Evolutionary conservation across 148 eudicot species (phyloP), one percentile per base, ranked within the genome.

Genomic region (Vaccinium vitisidaea): DNA sequence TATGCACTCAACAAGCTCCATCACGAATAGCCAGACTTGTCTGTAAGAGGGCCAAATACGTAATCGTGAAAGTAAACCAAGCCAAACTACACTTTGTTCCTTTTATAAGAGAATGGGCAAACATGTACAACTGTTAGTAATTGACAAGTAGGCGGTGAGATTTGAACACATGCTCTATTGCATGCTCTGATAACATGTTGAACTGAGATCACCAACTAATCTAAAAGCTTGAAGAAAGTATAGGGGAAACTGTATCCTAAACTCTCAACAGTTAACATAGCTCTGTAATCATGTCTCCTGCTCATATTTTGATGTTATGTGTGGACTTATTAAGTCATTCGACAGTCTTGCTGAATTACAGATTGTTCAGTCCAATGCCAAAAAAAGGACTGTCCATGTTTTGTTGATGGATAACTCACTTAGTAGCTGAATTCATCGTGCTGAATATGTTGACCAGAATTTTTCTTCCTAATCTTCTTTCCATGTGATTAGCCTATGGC

Each of bases 401-500:
- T 82, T 69, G 48, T 49, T 6, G 16, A 13, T 13, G 30, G 39
- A 69, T 27, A 69, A 69, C 74, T 69, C 14, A 56, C 9, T 55
- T 75, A 54, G 53, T 53, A 3, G 54, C 19, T 12, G 13, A 46
- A 81, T 49, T 39, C 75, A 5, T 65, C 21, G 30, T 30, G 16
- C 30, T 73, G 50, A 23, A 23, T 74, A 27, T 46, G 23, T 27
- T 75, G 36, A 10, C 23, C 54, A 43, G 73, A 15, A 36, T 27
- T 58, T 58, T 80, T 80, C 56, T 54, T 36, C 67, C 18, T 53
- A 3, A 3, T 50, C 65, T 61, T 21, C 78, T 56, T 74, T 14
- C 55, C 70, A 78, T 55, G 54, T 82, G 80, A 67, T 75, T 83
- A 55, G n/a, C 56, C 70, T 74, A 49, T 80, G 16, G 56, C 11